Base-by-base conservation (phyloP, 2,329 filamentous ascomycete species). In the Calonectria hawksworthii region DNA sequence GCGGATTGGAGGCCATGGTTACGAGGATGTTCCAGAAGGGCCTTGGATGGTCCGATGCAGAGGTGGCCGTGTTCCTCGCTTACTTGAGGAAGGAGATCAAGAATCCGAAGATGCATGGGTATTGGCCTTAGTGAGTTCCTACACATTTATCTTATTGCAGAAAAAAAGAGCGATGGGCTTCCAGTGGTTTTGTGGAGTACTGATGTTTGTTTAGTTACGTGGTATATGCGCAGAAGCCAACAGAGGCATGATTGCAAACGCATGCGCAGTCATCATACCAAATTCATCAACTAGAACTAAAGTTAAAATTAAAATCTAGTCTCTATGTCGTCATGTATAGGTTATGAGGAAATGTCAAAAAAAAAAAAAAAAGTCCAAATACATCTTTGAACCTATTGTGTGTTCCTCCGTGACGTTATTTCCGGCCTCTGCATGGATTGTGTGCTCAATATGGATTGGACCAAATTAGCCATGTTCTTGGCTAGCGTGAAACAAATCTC, bases 21-120 rank as follows among this genome's bases (percentile, higher is more conserved):
- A 79, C 83, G 14, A 83, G 82, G 5, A 78, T 85, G 66, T 83
- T 85, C 52, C 84, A 84, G 28, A 79, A 79, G 23, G 78, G 78
- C 1, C 77, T 79, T 51, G 77, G 76, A 0, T 79, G 77, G 77
- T 77, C 77, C 2, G 73, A 79, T 26, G 75, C 74, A 9, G 78
- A 79, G 51, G 76, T 79, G 1, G 59, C 73, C 11, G 78, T 78
- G n/a, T 79, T 79, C 18, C 64, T 79, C 9, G 78, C 77, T 3
- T 77, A 70, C 14, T 34, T 79, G 41, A 78, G 77, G 14, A 79
- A 73, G 28, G 78, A 79, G 28, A 73, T 79, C 4, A 77, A 79
- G 63, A 79, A 79, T 11, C 77, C 77, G 0, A 64, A 32, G 9
- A 71, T 79, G 77, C 78, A 79, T n/a, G 77, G 78, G 5, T 79